Conservation (phyloP, 805 yeast genomes). For the Metschnikowia henanensis region DNA sequence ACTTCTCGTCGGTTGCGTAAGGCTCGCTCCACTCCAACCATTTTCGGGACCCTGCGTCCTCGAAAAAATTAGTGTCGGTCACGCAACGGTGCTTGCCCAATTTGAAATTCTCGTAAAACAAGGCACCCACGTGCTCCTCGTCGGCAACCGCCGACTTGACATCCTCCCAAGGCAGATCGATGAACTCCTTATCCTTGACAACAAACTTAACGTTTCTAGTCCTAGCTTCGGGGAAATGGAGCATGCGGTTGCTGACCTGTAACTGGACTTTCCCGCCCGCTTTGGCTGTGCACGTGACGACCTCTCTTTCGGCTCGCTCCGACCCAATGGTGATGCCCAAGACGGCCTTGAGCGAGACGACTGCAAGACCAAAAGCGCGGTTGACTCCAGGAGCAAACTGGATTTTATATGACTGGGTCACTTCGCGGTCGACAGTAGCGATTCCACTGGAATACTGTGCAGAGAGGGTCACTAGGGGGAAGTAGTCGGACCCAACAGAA, state of each 20-base stretch:
- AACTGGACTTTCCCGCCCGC: slow-evolving; percentile 19
- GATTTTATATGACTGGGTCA: slow-evolving; percentile 5
- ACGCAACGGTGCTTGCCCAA: slow-evolving; percentile 19
- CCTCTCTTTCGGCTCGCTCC: slow-evolving; percentile 12
- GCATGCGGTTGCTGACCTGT: slow-evolving; percentile 19
- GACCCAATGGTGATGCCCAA: slow-evolving; percentile 7
- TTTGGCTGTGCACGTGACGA: slow-evolving; percentile 15
- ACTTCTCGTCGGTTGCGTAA: background rate
- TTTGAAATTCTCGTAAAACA: slow-evolving; percentile 12
- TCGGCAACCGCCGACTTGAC: slow-evolving; percentile 10
- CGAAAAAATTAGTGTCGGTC: slow-evolving; percentile 14
- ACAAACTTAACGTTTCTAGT: slow-evolving; percentile 10
- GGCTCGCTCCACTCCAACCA: slow-evolving; percentile 14
- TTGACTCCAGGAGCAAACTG: slow-evolving; percentile 7
- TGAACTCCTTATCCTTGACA: slow-evolving; percentile 2
- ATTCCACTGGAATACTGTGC: slow-evolving; percentile 12
- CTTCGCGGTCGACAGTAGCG: slow-evolving; percentile 13
- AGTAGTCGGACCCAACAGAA: slow-evolving; percentile 11
- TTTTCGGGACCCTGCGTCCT: slow-evolving; percentile 9
- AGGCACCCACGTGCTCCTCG: slow-evolving; percentile 15
- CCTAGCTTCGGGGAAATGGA: slow-evolving; percentile 16
- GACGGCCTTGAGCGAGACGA: slow-evolving; percentile 5
- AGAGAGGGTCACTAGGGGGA: slow-evolving; percentile 15
- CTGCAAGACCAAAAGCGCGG: slow-evolving; percentile 6
- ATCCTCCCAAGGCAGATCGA: slow-evolving; percentile 10